Evolutionary conservation across 1,284 basidiomycete species (phyloP).

Genomic region (Rhizopogon hawkerae): DNA sequence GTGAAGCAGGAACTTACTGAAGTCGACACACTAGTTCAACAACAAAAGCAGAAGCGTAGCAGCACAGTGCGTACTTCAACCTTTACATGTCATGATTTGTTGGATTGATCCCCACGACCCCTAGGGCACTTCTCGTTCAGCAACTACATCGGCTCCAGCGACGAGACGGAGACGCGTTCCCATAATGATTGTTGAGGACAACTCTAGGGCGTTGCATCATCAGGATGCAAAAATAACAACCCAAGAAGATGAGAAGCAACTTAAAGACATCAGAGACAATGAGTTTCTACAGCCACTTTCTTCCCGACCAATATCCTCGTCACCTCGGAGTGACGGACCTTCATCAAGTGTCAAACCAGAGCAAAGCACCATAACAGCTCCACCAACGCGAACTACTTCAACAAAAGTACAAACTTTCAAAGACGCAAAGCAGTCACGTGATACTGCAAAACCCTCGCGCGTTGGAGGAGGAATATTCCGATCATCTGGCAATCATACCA

Average conservation of each 20-base stretch:
- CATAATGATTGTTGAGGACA: slow-evolving; percentile 52
- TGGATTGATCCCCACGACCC: slow-evolving; percentile 15
- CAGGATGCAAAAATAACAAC: slow-evolving; percentile 9
- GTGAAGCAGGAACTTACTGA: slow-evolving; percentile 48
- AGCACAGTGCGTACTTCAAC: slow-evolving; percentile 7
- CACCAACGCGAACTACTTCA: slow-evolving; percentile 14
- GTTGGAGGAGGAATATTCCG: slow-evolving; percentile 58
- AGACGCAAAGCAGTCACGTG: slow-evolving; percentile 47
- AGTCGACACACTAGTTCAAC: slow-evolving; percentile 32
- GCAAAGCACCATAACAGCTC: slow-evolving; percentile 8
- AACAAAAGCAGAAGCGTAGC: slow-evolving; percentile 27
- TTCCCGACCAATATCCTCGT: slow-evolving; percentile 13
- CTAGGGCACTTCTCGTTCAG: slow-evolving; percentile 9
- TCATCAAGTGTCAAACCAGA: slow-evolving; percentile 10
- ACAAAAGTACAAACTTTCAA: slow-evolving; percentile 35
- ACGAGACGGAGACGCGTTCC: slow-evolving; percentile 54
- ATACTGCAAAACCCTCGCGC: slow-evolving; percentile 32
- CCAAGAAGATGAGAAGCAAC: slow-evolving; percentile 1
- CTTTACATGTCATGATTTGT: neutral
- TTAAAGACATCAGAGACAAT: slow-evolving; percentile 3
- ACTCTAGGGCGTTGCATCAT: neutral
- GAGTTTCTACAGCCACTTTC: slow-evolving; percentile 23
- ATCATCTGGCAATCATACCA: slow-evolving; percentile 40
- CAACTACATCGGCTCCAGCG: slow-evolving; percentile 8
- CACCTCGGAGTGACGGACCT: neutral